Percentiles rank a stretch among this genome's conserved stretches.
These are phyloP conservation scores for Cyberlindnera xishuangbannaensis DNA, from an alignment of 805 yeast species.

Conservation along the genomic window DNA sequence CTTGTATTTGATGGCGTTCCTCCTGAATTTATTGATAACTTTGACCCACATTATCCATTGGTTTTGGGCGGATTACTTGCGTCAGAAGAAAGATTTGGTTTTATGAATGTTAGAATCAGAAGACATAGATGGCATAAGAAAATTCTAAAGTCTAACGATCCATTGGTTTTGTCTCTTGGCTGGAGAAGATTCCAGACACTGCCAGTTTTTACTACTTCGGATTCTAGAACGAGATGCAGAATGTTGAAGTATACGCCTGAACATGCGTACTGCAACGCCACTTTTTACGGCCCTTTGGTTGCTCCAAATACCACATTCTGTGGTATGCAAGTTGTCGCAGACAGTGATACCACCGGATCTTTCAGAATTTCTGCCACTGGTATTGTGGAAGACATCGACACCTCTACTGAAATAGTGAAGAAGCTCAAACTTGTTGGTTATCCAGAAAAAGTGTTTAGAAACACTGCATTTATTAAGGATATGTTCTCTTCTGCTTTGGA, in stretches of 20 bases:
- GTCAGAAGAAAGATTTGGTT: slow-evolving; percentile 90
- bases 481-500: slow-evolving; percentile 92
- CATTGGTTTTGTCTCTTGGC: slow-evolving; percentile 86
- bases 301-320: slow-evolving; percentile 98
- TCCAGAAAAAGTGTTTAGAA: slow-evolving; percentile 88
- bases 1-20: slow-evolving; percentile 79
- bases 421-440: slow-evolving; percentile 92
- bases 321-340: slow-evolving; percentile 86
- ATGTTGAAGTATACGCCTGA: slow-evolving; percentile 98
- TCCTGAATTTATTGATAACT: slow-evolving; percentile 82
- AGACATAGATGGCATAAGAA: slow-evolving; percentile 99
- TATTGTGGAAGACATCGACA: slow-evolving; percentile 87
- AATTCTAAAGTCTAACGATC: slow-evolving; percentile 92
- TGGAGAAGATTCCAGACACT: slow-evolving; percentile 98
- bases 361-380: slow-evolving; percentile 98
- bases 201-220: slow-evolving; percentile 93
- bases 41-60: slow-evolving; percentile 80
- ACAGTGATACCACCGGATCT: slow-evolving; percentile 76
- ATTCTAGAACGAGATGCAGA: slow-evolving; percentile 95
- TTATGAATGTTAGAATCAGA: slow-evolving; percentile 87
- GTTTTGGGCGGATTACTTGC: slow-evolving; percentile 87
- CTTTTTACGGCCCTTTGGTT: slow-evolving; percentile 94
- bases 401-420: slow-evolving; percentile 85
- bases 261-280: slow-evolving; percentile 92
- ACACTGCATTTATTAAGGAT: slow-evolving; percentile 95